Evolutionary conservation across 2,329 filamentous ascomycete species (phyloP).

Genomic region (Tricladium varicosporioides): DNA sequence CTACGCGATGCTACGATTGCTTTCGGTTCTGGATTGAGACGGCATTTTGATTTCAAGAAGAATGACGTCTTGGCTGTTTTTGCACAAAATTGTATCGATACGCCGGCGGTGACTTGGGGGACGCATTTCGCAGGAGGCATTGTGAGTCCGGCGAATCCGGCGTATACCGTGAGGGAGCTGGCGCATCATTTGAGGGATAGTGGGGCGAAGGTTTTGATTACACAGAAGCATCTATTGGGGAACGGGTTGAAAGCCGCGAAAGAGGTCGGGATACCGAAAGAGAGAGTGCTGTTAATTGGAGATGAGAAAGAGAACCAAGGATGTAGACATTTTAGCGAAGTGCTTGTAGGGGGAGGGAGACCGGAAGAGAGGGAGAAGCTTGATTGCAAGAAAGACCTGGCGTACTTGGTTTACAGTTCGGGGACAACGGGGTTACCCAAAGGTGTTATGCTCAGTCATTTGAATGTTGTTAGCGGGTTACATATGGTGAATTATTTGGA

Average conservation of each 20-base stretch:
- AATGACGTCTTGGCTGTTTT: conserved; percentile 79
- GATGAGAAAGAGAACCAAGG: conserved; percentile 51
- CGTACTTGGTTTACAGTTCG: conserved; percentile 70
- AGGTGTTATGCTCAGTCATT: conserved; percentile 80
- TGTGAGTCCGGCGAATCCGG: conserved; percentile 77
- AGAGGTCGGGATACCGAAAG: conserved; percentile 63
- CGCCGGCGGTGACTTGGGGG: conserved; percentile 71
- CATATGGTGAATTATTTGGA: conserved; percentile 54
- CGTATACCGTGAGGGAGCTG: conserved; percentile 79
- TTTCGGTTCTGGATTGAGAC: neutral
- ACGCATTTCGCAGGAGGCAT: conserved; percentile 77
- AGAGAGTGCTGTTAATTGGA: conserved; percentile 73
- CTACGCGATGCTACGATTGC: neutral
- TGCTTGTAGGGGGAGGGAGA: conserved; percentile 59
- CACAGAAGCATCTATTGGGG: conserved; percentile 63
- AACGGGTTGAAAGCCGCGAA: conserved; percentile 64
- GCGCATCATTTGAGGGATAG: conserved; percentile 77
- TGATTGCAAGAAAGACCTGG: conserved; percentile 66
- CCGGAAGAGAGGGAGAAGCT: conserved; percentile 64
- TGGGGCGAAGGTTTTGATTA: conserved; percentile 68
- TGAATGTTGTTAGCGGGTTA: conserved; percentile 74
- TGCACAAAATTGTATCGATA: conserved; percentile 82
- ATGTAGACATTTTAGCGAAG: conserved; percentile 68
- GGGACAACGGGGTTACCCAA: conserved; percentile 59
- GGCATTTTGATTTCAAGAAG: conserved; percentile 44